Base-by-base conservation (phyloP, 1,284 basidiomycete species). In the Agroathelia rolfsii region DNA sequence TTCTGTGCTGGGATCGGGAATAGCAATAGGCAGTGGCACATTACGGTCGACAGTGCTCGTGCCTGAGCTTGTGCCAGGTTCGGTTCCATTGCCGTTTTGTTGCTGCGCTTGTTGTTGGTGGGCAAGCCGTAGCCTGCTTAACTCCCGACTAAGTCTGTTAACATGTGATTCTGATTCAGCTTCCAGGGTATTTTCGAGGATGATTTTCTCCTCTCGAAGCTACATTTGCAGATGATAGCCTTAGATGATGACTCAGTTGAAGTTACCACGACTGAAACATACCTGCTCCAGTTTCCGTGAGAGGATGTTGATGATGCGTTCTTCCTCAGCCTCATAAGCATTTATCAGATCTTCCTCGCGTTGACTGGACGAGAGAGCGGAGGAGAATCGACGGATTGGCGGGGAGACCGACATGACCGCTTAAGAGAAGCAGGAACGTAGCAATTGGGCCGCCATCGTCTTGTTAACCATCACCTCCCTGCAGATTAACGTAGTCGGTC, bases 321-420 rank as follows among this genome's bases (percentile, higher is more conserved):
- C 84, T 53, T 88, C 84, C 55, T 88, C 84, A 4, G 83, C 85
- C 46, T 88, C 83, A 50, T 84, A 86, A 10, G 78, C 78, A 53
- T 86, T 84, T 47, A 87, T 85, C 48, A 87, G 64, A 34, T 72
- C 76, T 49, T 86, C 82, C 44, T 77, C 71, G 17, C 60, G 55
- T 28, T 68, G 66, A 36, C 59, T 67, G 42, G 59, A 63, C 14
- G 72, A 60, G 48, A 63, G 72, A n/a, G 66, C 56, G 3, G 59
- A 61, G 6, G 73, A 73, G 32, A 73, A 59, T 39, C 72, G 63
- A 31, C 69, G 66, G 32, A 72, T 56, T 32, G 76, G 72, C 16
- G 72, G 71, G 15, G 77, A 79, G 40, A 66, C 51, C 24, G 76
- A 76, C 76, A 78, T 78, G 45, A 24, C 23, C n/a, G n/a, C n/a